These are phyloP conservation scores for Paraleonurus japonicus DNA, from an alignment of 257 asterid species.

Conservation along the genomic window DNA sequence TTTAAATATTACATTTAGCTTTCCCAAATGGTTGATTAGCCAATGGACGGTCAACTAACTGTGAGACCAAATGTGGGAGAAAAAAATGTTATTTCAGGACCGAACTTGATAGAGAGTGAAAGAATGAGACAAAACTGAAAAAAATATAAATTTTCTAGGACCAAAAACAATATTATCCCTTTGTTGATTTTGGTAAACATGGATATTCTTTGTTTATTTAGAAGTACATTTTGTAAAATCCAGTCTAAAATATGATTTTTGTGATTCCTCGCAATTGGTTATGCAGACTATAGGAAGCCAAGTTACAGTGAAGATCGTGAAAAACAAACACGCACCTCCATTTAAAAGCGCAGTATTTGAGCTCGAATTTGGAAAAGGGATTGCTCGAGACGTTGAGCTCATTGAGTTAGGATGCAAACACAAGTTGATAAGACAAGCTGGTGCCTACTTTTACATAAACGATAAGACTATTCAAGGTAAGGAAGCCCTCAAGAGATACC, in stretches of 20 bases:
- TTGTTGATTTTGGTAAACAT: neutral
- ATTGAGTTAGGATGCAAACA: constrained; percentile 73
- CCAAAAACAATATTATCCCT: neutral
- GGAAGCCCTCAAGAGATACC: constrained; percentile 59
- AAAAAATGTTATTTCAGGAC: too few relatives aligned
- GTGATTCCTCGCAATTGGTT: constrained; percentile 1
- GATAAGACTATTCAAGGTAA: constrained; percentile 48
- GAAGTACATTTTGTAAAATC: neutral
- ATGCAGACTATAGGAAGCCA: constrained; percentile 78
- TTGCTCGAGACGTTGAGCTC: constrained; percentile 67
- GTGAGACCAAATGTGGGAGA: neutral
- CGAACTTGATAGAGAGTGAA: neutral
- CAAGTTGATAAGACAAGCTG: constrained; percentile 54
- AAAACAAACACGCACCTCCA: constrained; percentile 96
- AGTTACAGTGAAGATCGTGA: constrained; percentile 83
- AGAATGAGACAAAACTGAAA: neutral
- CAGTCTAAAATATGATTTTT: neutral
- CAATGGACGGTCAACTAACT: too few relatives aligned
- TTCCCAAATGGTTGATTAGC: too few relatives aligned
- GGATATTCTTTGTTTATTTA: neutral
- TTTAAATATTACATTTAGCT: too few relatives aligned
- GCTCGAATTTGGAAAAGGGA: constrained; percentile 89
- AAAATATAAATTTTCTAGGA: too few relatives aligned
- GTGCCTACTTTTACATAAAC: constrained; percentile 37
- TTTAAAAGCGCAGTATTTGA: constrained; percentile 76